Conservation (phyloP, 305 asterid species). For the Rubia peregrina region DNA sequence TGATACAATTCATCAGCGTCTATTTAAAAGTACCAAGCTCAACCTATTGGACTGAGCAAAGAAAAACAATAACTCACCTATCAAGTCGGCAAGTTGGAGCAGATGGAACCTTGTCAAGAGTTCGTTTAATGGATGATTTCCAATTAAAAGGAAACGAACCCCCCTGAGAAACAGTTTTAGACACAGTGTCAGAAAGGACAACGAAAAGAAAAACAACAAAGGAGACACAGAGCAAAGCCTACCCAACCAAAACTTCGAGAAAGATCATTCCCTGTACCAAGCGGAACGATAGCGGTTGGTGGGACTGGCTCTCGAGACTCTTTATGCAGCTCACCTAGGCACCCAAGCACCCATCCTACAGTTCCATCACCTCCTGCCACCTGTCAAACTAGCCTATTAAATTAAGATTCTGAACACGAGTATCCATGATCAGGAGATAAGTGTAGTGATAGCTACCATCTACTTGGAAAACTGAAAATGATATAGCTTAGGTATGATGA, state of each 20-base stretch:
- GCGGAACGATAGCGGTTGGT: slow-evolving; percentile 83
- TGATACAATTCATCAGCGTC: neutral
- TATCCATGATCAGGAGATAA: neutral
- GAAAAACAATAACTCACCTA: slow-evolving; percentile 41
- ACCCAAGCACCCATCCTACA: slow-evolving; percentile 96
- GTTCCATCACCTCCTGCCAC: slow-evolving; percentile 99
- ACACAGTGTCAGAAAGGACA: slow-evolving; percentile 23
- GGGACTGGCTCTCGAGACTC: slow-evolving; percentile 71
- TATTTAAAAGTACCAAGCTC: slow-evolving; percentile 3
- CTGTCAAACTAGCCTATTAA: slow-evolving; percentile 38
- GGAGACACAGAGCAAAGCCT: slow-evolving; percentile 30
- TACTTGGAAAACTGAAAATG: neutral
- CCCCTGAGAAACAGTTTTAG: slow-evolving; percentile 48
- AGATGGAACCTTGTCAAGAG: slow-evolving; percentile 53
- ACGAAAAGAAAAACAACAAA: slow-evolving; percentile 15
- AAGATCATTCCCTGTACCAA: slow-evolving; percentile 95
- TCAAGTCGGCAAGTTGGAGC: slow-evolving; percentile 63
- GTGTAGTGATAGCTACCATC: neutral
- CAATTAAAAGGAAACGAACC: slow-evolving; percentile 95
- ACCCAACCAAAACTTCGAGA: slow-evolving; percentile 99
- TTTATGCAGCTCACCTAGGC: slow-evolving; percentile 75
- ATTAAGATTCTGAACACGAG: slow-evolving; percentile 2
- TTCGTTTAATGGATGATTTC: slow-evolving; percentile 80
- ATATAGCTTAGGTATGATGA: neutral
- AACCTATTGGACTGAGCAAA: slow-evolving; percentile 9